Evolutionary conservation across 371 early-diverging fungal species (phyloP).

Genomic region (Blastocladiella emersonii): DNA sequence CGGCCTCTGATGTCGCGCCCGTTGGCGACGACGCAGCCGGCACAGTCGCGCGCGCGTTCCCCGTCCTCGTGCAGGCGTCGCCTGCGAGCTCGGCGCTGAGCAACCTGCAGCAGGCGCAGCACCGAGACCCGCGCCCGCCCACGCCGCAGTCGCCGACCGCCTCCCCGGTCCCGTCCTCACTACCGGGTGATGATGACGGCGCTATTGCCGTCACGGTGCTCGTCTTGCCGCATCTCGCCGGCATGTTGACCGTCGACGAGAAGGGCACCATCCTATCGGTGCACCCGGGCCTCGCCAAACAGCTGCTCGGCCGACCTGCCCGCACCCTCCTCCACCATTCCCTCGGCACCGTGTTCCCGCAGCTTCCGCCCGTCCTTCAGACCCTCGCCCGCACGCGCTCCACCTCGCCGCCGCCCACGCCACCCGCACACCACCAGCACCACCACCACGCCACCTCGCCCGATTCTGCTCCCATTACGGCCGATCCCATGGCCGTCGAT

Average conservation of each 20-base stretch:
- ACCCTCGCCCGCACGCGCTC: slow-evolving; percentile 13
- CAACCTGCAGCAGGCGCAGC: no score
- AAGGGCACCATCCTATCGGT: slow-evolving; percentile 43
- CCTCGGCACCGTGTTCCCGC: slow-evolving; percentile 25
- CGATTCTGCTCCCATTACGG: no score
- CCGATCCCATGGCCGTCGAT: no score
- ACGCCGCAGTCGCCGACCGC: not conserved
- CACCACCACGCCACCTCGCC: no score
- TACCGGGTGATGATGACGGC: no score
- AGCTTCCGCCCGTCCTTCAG: slow-evolving; percentile 16
- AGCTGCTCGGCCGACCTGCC: slow-evolving; percentile 23
- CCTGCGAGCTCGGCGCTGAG: no score
- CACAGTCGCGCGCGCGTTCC: no score
- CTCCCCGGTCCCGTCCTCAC: not conserved
- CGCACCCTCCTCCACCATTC: slow-evolving; percentile 16
- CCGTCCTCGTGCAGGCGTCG: no score
- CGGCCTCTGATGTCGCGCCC: no score
- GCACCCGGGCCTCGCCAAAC: slow-evolving; percentile 44
- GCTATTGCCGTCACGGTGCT: slow-evolving; percentile 29
- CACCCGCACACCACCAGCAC: slow-evolving; percentile 10
- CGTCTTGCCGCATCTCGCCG: slow-evolving; percentile 50
- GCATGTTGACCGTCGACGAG: slow-evolving; percentile 41
- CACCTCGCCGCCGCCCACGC: not conserved
- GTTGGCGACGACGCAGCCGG: no score
- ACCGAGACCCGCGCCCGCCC: no score